Base-by-base conservation (phyloP, 2,329 filamentous ascomycete genomes). In the Diaporthe nobilis region DNA sequence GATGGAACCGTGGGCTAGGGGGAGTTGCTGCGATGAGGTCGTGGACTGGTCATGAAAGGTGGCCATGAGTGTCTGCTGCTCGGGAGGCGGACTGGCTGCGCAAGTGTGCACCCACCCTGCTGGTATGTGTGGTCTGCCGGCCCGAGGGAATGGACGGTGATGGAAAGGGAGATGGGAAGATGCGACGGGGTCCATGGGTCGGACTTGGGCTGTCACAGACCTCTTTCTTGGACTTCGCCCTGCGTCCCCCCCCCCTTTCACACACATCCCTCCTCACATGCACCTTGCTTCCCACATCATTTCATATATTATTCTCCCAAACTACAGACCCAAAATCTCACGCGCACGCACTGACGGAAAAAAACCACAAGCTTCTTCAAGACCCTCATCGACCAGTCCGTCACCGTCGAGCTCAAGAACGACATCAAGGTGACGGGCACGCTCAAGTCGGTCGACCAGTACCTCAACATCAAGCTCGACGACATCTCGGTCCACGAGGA, bases 351-450 rank as follows among this genome's bases (percentile, higher is more conserved):
- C 28, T 31, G 7, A 57, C 55, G 3, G 17, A 4, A 28, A 6
- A 6, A 12, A 10, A 25, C 15, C 8, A 63, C 28, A 83, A 97
- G 94, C 88, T 98, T 98, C 89, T 98, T 98, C 92, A 98, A 98
- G 86, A 98, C 96, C 72, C 94, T 98, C 82, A 97, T 98, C 84
- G 97, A 98, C 88, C 94, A 97, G 80, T 93, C 97, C 88, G 96
- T 99, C 82, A 98, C 96, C 63, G 95, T 99, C 83, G 97, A 99
- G 88, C 94, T 99, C 85, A 99, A 99, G 88, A 99, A 99, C 85
- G 97, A 99, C 87, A 98, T 99, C 81, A 95, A 96, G 83, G 97
- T 99, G 84, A 94, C 95, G 81, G 97, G 97, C 79, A 97, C 93
- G 49, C 90, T 99, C 79, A 99, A 98, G 89, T 97, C 94, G 82